Conservation (phyloP, 148 eudicot species). For the Vaccinium macrocarpon region DNA sequence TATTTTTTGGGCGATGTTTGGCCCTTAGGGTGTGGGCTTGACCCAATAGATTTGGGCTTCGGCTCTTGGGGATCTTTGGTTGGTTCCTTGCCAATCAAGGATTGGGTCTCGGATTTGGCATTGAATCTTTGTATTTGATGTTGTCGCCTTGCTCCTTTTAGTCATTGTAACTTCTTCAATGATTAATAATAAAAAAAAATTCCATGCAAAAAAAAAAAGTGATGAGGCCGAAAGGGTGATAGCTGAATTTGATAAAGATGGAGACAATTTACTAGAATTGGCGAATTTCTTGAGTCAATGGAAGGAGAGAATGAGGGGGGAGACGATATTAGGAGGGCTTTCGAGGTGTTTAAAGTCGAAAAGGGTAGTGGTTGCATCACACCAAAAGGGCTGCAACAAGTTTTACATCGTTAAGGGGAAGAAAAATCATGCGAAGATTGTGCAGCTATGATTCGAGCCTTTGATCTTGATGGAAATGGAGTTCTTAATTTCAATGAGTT, state of each 20-base stretch:
- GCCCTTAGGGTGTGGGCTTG: no score
- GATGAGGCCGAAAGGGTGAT: slow-evolving; percentile 49
- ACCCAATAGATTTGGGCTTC: no score
- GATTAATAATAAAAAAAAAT: no score
- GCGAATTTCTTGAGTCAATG: slow-evolving; percentile 43
- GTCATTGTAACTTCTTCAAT: no score
- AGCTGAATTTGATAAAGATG: slow-evolving; percentile 39
- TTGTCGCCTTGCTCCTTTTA: no score
- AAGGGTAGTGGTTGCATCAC: slow-evolving; percentile 61
- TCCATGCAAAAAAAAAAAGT: not conserved
- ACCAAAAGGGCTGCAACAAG: slow-evolving; percentile 51
- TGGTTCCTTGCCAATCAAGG: no score
- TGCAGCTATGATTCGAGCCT: slow-evolving; percentile 46
- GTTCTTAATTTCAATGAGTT: slow-evolving; percentile 59
- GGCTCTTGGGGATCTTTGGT: no score
- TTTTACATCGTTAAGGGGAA: slow-evolving; percentile 48
- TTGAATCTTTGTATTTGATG: no score
- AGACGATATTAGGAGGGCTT: slow-evolving; percentile 49
- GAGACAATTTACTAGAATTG: slow-evolving; percentile 40
- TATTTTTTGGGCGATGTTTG: no score
- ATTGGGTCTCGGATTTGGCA: no score
- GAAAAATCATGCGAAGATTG: slow-evolving; percentile 44
- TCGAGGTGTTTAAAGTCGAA: slow-evolving; percentile 55
- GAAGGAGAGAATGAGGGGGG: not conserved
- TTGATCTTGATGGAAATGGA: slow-evolving; percentile 65